Evolutionary conservation across 176 grass and related monocot species (phyloP), one percentile per base, ranked within the genome.

Genomic region (Chrysopogon serrulatus): DNA sequence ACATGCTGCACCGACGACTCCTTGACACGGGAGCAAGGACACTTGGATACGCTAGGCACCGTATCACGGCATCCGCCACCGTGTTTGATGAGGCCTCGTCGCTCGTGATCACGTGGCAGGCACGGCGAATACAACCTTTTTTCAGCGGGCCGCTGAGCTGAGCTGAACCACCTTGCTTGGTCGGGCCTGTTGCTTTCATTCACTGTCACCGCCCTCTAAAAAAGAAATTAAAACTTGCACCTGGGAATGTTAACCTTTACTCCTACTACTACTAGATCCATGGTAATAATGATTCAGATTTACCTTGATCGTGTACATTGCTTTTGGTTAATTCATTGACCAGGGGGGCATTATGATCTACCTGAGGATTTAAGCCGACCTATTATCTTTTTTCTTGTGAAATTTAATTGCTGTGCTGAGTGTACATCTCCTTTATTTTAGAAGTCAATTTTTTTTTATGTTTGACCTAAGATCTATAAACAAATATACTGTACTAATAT

Each of bases 1-100:
- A 59, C 70, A 67, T 87, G 44, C 85, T 87, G 44, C 85, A 57
- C 61, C 78, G 60, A 77, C 74, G 41, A 64, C 73, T 73, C 80
- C 83, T 77, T 61, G 26, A 35, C 72, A 66, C 43, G 78, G 73
- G 70, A 62, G 34, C 19, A 71, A 73, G 64, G 73, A 17, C 15
- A 17, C 37, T 39, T 2, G 41, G 78, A 82, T 77, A 77, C 71
- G 87, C 78, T 41, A 63, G 8, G 23, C 63, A 37, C 49, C 77
- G 41, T 64, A 82, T 71, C 88, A 68, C 36, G 18, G 36, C 36
- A 37, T 6, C n/a, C n/a, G n/a, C n/a, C 49, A 32, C n/a, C 68
- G 74, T 36, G 73, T 77, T 37, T 64, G n/a, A 26, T 21, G 35
- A 78, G 26, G 51, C 37, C 28, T 19, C 83, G 45, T 65, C 42